Percentiles rank a stretch among this genome's conserved stretches.
Conservation (phyloP, 495 filamentous ascomycete genomes). For the Aspergillus bridgeri region DNA sequence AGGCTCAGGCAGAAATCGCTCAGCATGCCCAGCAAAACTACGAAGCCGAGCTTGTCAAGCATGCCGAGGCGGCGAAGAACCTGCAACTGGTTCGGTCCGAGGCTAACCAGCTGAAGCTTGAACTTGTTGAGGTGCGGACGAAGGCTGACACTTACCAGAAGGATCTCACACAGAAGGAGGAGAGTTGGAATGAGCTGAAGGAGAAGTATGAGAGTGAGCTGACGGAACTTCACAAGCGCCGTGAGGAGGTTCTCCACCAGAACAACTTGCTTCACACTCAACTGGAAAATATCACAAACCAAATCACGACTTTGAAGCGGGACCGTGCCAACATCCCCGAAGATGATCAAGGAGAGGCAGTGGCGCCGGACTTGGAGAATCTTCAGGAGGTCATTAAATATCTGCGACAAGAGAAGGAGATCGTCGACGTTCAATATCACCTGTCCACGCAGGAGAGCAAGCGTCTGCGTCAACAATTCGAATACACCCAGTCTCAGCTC, state of each 20-base stretch:
- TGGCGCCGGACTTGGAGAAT: conserved; percentile 58
- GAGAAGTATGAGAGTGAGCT: conserved; percentile 82
- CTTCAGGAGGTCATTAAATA: conserved; percentile 87
- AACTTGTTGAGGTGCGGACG: conserved; percentile 64
- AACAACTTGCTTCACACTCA: conserved; percentile 87
- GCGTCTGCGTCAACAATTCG: conserved; percentile 82
- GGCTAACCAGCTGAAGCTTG: conserved; percentile 73
- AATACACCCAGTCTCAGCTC: conserved; percentile 78
- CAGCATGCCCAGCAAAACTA: conserved; percentile 92
- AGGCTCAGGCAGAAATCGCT: conserved; percentile 89
- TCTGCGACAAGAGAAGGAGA: conserved; percentile 94
- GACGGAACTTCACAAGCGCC: conserved; percentile 67
- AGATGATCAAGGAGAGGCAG: conserved; percentile 35
- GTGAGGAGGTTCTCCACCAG: conserved; percentile 77
- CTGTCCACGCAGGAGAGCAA: conserved; percentile 81
- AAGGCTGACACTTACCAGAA: conserved; percentile 79
- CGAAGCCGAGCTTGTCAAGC: conserved; percentile 87
- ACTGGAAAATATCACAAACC: conserved; percentile 72
- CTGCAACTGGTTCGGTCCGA: conserved; percentile 75
- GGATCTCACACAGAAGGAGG: conserved; percentile 73
- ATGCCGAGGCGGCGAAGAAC: conserved; percentile 84
- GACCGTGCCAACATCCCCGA: conserved; percentile 57
- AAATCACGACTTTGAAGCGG: conserved; percentile 73
- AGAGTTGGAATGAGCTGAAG: conserved; percentile 79
- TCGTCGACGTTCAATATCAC: conserved; percentile 91